These are phyloP conservation scores for Vanrija humicola DNA, from an alignment of 1,284 basidiomycete genomes.

Conservation along the genomic window DNA sequence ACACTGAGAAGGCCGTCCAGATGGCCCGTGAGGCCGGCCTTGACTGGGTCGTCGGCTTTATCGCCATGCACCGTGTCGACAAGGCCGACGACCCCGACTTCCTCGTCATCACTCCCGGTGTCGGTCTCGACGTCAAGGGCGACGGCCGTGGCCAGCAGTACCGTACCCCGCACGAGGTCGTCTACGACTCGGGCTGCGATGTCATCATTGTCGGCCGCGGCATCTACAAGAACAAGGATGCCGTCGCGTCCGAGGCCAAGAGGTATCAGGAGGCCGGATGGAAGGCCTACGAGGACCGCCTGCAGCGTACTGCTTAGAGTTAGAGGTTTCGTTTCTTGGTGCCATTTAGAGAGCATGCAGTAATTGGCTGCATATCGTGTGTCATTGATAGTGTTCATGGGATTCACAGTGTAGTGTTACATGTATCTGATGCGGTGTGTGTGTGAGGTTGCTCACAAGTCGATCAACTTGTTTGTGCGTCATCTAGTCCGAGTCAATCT, in stretches of 20 bases:
- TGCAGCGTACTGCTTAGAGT: conserved; percentile 4
- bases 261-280: conserved; percentile 84
- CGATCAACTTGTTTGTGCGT: neutral
- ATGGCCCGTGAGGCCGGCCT: conserved; percentile 71
- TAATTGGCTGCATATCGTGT: neutral
- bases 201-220: conserved; percentile 97
- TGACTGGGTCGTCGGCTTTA: conserved; percentile 93
- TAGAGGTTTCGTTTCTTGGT: neutral
- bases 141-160: conserved; percentile 97
- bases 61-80: conserved; percentile 82
- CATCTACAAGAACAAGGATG: conserved; percentile 69
- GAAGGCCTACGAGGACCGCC: conserved; percentile 72
- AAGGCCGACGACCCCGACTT: conserved; percentile 65
- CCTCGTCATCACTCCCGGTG: conserved; percentile 87
- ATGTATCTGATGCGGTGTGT: neutral
- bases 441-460: too few species aligned
- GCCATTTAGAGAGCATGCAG: conserved; percentile 6
- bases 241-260: conserved; percentile 68
- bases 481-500: conserved; percentile 44
- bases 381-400: too few species aligned
- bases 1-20: conserved; percentile 78
- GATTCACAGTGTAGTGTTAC: conserved; percentile 4
- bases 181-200: conserved; percentile 84
- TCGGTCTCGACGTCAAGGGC: conserved; percentile 75
- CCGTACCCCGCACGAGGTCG: conserved; percentile 80